These are phyloP conservation scores for Dalechampia spathulata DNA, from an alignment of 441 rosid species.

Conservation along the genomic window DNA sequence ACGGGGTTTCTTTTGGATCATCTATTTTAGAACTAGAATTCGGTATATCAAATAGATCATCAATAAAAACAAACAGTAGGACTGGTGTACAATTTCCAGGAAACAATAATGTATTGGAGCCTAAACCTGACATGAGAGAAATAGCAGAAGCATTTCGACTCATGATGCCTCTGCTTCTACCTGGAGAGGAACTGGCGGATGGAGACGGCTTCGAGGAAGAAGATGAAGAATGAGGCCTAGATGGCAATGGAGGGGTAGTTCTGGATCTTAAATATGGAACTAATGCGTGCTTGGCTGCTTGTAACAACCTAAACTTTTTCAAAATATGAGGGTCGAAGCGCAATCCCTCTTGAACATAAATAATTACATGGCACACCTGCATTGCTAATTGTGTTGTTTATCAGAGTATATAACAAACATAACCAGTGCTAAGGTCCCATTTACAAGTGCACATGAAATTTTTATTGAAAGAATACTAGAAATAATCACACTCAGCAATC, in stretches of 20 bases:
- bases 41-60: constrained; percentile 45
- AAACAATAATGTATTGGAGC: constrained; percentile 52
- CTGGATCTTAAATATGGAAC: constrained; percentile 52
- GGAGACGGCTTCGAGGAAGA: constrained; percentile 26
- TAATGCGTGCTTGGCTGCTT: constrained; percentile 63
- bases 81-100: constrained; percentile 88
- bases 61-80: constrained; percentile 59
- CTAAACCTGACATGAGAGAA: constrained; percentile 66
- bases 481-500: too few relatives aligned
- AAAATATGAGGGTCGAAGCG: constrained; percentile 50
- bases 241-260: constrained; percentile 36
- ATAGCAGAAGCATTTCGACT: constrained; percentile 50
- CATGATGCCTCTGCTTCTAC: constrained; percentile 40
- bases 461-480: neutral
- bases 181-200: constrained; percentile 35
- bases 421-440: neutral
- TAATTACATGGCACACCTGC: constrained; percentile 85
- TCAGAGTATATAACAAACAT: constrained; percentile 12
- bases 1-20: constrained; percentile 39
- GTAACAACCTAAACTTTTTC: constrained; percentile 67
- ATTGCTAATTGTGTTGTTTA: constrained; percentile 31
- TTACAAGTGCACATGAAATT: neutral
- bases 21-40: constrained; percentile 32
- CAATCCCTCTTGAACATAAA: constrained; percentile 62
- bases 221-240: constrained; percentile 41